Evolutionary conservation across 768 basidiomycete genomes (phyloP).

Genomic region (Suillus paluster): DNA sequence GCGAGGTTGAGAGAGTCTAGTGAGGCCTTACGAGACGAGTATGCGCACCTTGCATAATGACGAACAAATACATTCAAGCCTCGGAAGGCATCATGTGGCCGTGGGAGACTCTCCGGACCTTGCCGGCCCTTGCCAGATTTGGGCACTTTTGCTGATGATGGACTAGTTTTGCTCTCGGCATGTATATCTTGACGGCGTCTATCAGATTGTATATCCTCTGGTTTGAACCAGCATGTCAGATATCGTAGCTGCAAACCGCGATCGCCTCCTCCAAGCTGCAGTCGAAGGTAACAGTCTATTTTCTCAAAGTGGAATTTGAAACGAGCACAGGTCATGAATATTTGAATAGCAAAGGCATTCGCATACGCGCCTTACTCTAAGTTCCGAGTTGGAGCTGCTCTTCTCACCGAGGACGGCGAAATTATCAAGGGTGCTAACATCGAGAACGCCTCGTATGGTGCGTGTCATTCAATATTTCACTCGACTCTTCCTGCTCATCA

Average conservation of each 20-base stretch:
- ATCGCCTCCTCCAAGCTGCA: conserved; percentile 57
- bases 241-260: conserved; percentile 48
- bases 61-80: not conserved
- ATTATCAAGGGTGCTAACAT: conserved; percentile 89
- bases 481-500: not conserved
- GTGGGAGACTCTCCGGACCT: too few species aligned
- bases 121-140: too few species aligned
- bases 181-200: too few species aligned
- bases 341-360: conserved; percentile 60
- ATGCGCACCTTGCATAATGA: not conserved
- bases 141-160: not conserved
- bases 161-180: too few species aligned
- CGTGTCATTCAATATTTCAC: conserved; percentile 18
- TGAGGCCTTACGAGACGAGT: not conserved
- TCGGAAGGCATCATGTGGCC: not conserved
- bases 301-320: conserved; percentile 3
- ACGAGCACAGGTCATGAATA: conserved; percentile 9
- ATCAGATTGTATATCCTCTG: not conserved
- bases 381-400: conserved; percentile 90
- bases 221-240: conserved; percentile 10
- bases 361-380: conserved; percentile 88
- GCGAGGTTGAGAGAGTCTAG: not conserved
- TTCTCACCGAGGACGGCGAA: conserved; percentile 68
- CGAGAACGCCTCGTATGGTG: conserved; percentile 94
- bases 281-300: conserved; percentile 52